A percentile compares a stretch with the other conserved stretches of the same genome.
Conservation (phyloP, 2,329 filamentous ascomycete species). For the Ampelomyces quisqualis region DNA sequence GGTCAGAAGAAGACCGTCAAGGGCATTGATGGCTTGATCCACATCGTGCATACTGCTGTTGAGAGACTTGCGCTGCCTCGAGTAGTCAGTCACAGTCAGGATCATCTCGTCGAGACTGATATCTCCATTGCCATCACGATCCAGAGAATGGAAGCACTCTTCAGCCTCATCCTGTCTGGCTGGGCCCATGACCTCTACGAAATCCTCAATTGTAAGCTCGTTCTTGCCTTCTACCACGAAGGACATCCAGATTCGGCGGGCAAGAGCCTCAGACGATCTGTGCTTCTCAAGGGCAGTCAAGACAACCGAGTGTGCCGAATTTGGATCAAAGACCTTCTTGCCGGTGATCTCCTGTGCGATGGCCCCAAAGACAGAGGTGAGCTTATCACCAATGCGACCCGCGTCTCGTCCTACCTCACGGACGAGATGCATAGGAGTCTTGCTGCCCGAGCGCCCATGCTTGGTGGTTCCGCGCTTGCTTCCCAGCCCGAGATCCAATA, state of each 20-base stretch:
- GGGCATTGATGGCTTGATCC: slow-evolving; percentile 85
- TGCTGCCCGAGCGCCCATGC: slow-evolving; percentile 60
- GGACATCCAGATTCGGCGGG: slow-evolving; percentile 96
- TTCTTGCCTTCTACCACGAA: slow-evolving; percentile 91
- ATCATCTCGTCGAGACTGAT: slow-evolving; percentile 96
- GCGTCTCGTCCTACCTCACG: slow-evolving; percentile 64
- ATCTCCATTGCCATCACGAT: slow-evolving; percentile 87
- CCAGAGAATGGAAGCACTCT: slow-evolving; percentile 78
- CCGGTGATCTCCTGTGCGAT: slow-evolving; percentile 93
- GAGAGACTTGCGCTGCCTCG: slow-evolving; percentile 84
- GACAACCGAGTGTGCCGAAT: slow-evolving; percentile 85
- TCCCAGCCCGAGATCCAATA: slow-evolving; percentile 60
- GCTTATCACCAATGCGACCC: slow-evolving; percentile 84
- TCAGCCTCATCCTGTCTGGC: slow-evolving; percentile 75
- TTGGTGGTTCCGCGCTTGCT: slow-evolving; percentile 53
- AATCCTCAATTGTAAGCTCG: slow-evolving; percentile 74
- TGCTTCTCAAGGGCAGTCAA: slow-evolving; percentile 84
- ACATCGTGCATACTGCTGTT: slow-evolving; percentile 96
- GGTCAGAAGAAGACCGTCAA: slow-evolving; percentile 81
- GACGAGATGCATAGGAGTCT: slow-evolving; percentile 77
- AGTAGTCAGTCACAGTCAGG: slow-evolving; percentile 78
- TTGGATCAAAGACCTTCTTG: slow-evolving; percentile 91
- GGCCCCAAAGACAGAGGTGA: slow-evolving; percentile 90
- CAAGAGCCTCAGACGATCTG: slow-evolving; percentile 82
- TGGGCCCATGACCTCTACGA: slow-evolving; percentile 81